phyloP scores from a whole-genome alignment of 2,329 filamentous ascomycete species.

The Pseudogymnoascus sp. region DNA sequence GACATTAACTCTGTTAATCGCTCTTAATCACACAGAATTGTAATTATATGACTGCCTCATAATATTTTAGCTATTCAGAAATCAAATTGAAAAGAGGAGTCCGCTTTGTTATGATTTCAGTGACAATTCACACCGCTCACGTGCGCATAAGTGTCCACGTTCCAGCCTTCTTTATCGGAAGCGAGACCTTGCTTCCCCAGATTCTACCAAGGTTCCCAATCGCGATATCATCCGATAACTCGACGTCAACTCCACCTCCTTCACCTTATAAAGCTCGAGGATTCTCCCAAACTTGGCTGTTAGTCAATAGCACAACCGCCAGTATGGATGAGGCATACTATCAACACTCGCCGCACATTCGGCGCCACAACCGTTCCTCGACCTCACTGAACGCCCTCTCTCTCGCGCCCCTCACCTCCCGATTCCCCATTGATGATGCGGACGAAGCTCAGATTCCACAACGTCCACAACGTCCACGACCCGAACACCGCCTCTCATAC shows the following conservation, averaged over 20 bases:
- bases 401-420: constrained; percentile 55
- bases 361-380: constrained; percentile 50
- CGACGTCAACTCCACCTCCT: constrained; percentile 3
- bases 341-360: constrained; percentile 47
- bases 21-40: neutral
- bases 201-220: constrained; percentile 7
- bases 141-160: neutral
- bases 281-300: neutral
- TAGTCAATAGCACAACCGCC: constrained; percentile 10
- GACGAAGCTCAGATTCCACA: constrained; percentile 35
- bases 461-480: constrained; percentile 27
- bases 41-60: no score
- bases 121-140: neutral
- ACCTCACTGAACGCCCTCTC: constrained; percentile 51
- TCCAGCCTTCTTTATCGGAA: neutral
- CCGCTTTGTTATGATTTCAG: neutral
- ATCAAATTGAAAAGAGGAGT: neutral
- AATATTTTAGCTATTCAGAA: neutral
- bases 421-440: constrained; percentile 48
- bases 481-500: constrained; percentile 42
- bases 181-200: constrained; percentile 3
- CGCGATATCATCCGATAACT: constrained; percentile 3
- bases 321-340: constrained; percentile 53
- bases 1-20: neutral
- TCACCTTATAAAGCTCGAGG: neutral